Base-by-base conservation (phyloP, 2,329 filamentous ascomycete species). In the Trichoderma gracile region DNA sequence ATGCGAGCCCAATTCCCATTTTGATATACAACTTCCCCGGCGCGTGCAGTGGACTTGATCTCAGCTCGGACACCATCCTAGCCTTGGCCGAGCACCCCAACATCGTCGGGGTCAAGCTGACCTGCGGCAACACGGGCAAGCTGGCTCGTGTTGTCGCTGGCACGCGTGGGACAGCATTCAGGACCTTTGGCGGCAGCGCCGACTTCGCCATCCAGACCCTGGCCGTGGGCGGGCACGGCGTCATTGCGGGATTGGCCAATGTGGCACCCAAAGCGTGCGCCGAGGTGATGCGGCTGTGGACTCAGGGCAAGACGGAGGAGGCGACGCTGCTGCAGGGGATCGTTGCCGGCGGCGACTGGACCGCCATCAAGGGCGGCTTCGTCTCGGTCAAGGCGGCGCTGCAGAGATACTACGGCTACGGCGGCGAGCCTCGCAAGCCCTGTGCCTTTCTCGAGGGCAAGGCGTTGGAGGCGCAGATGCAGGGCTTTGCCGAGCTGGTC, bases 151-250 rank as follows among this genome's bases (percentile, higher is more conserved):
- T 80, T 71, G 83, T 74, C 65, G 73, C 84, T 52, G 81, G 80
- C 3, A 80, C 81, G 5, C 64, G 65, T 40, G 68, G 63, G 53
- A 70, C 65, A 0, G 23, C 50, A 17, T 92, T 92, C 79, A 81
- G 90, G 73, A 89, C 88, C 65, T 85, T 89, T 70, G 89, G 88
- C 47, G 90, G 90, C 63, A 89, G 86, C 55, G 88, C 88, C 59
- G 89, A 93, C 77, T 92, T 92, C 75, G 88, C 86, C 14, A 76
- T 92, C 14, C 89, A 91, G 74, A 87, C 87, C 0, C 76, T 91
- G 45, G 81, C 89, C 49, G 88, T 86, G 4, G 90, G 89, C 25
- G 89, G 87, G 3, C 85, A 88, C 64, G 90, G 90, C 40, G 84
- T 90, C 71, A 89, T 93, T 67, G 87, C 86, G 15, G 90, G 89